These are phyloP conservation scores for Parastagonospora avenae DNA, from an alignment of 2,329 filamentous ascomycete genomes.

Conservation along the genomic window DNA sequence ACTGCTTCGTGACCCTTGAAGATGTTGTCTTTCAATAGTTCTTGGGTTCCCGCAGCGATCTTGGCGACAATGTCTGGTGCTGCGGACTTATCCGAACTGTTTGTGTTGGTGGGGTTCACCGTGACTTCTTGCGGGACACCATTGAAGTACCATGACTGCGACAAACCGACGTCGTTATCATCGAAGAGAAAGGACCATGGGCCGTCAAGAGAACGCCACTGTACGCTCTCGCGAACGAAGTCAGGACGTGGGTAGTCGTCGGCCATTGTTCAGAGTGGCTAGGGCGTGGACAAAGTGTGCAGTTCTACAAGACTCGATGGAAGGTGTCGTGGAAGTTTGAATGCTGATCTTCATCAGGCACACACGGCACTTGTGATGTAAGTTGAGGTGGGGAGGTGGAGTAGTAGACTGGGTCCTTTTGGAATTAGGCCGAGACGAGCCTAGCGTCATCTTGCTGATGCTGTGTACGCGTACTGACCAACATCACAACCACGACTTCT, in stretches of 20 bases:
- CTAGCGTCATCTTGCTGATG: too few species aligned
- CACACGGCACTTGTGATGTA: background rate
- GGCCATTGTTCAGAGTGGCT: slow-evolving; percentile 5
- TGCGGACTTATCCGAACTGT: slow-evolving; percentile 23
- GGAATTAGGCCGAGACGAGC: background rate
- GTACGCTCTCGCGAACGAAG: slow-evolving; percentile 61
- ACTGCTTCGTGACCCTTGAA: slow-evolving; percentile 35
- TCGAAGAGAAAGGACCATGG: slow-evolving; percentile 70
- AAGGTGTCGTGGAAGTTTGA: background rate
- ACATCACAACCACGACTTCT: too few species aligned
- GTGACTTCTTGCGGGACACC: slow-evolving; percentile 55
- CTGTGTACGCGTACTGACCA: too few species aligned
- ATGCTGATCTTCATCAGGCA: too few species aligned
- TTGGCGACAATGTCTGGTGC: slow-evolving; percentile 51
- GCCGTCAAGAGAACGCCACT: slow-evolving; percentile 67
- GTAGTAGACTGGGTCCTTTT: slow-evolving; percentile 1
- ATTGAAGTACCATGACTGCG: slow-evolving; percentile 58
- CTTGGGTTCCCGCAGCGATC: slow-evolving; percentile 57
- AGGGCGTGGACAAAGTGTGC: background rate
- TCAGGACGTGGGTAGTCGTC: slow-evolving; percentile 66
- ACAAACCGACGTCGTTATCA: slow-evolving; percentile 64
- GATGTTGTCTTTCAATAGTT: slow-evolving; percentile 55
- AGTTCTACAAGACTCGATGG: background rate
- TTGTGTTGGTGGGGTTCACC: slow-evolving; percentile 25
- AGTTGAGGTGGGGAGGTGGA: slow-evolving; percentile 1